Conservation (phyloP, 1,139 yeast genomes). For the Nakaseomyces uthaithaninus region DNA sequence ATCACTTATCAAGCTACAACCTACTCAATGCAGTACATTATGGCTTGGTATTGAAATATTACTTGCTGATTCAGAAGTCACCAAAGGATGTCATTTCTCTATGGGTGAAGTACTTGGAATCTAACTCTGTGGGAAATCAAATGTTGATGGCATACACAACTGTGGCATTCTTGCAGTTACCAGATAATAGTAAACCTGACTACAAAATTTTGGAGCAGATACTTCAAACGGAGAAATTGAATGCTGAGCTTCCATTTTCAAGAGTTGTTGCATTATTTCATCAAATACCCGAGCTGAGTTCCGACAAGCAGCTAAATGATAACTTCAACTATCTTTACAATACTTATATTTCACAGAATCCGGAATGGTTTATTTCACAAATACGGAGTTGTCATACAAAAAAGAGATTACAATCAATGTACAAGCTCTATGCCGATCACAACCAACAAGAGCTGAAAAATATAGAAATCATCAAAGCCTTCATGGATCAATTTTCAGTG, state of each 20-base stretch:
- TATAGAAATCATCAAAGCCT: slow-evolving; percentile 16
- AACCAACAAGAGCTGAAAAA: slow-evolving; percentile 11
- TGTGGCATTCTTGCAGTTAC: not conserved
- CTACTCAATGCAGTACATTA: slow-evolving; percentile 28
- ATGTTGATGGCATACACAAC: not conserved
- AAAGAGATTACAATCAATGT: not conserved
- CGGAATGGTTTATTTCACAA: slow-evolving; percentile 13
- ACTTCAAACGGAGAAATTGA: slow-evolving; percentile 1
- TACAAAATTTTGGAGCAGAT: slow-evolving; percentile 5
- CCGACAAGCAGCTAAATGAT: not conserved
- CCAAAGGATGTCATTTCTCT: slow-evolving; percentile 27
- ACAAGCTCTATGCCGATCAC: not conserved
- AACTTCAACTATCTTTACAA: not conserved
- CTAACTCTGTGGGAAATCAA: not conserved
- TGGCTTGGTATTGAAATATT: slow-evolving; percentile 20
- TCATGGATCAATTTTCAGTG: slow-evolving; percentile 21
- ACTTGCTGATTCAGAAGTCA: slow-evolving; percentile 12
- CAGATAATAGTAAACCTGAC: not conserved
- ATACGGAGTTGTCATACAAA: not conserved
- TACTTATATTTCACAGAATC: slow-evolving; percentile 15
- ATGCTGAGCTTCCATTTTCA: slow-evolving; percentile 1
- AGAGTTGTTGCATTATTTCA: not conserved
- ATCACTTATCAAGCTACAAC: slow-evolving; percentile 20
- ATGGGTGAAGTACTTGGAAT: slow-evolving; percentile 28
- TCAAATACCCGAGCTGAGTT: not conserved